These are phyloP conservation scores for Scheffersomyces lignosus DNA, from an alignment of 805 yeast species.

Conservation along the genomic window DNA sequence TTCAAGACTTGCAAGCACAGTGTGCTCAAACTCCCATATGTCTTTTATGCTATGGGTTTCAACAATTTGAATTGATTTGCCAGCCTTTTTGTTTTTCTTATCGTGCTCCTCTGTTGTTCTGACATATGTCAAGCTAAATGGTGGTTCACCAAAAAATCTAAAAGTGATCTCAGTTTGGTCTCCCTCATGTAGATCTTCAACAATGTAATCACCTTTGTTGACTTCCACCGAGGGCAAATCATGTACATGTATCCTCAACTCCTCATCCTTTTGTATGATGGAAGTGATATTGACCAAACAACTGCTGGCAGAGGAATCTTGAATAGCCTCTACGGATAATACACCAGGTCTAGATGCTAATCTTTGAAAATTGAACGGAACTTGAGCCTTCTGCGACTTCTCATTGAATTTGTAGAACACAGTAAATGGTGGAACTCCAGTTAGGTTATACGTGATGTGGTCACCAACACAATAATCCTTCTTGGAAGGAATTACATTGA, in stretches of 20 bases:
- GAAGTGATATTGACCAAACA: constrained; percentile 64
- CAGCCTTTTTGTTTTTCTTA: constrained; percentile 22
- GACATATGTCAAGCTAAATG: constrained; percentile 82
- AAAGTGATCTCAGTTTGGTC: constrained; percentile 88
- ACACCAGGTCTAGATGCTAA: constrained; percentile 83
- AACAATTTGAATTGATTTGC: constrained; percentile 31
- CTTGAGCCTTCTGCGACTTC: constrained; percentile 54
- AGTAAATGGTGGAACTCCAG: constrained; percentile 79
- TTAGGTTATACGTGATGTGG: constrained; percentile 69
- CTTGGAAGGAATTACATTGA: constrained; percentile 20
- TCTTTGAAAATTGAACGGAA: constrained; percentile 52
- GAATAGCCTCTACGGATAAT: constrained; percentile 62
- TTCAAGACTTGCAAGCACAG: constrained; percentile 76
- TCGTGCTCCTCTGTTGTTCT: constrained; percentile 54
- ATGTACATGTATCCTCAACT: constrained; percentile 35
- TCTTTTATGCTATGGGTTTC: constrained; percentile 65
- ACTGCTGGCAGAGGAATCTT: constrained; percentile 69
- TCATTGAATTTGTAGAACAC: constrained; percentile 75
- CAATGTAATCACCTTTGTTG: constrained; percentile 70
- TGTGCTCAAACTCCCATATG: constrained; percentile 67
- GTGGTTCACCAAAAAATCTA: constrained; percentile 84
- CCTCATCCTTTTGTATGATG: constrained; percentile 29
- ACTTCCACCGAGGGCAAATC: constrained; percentile 76
- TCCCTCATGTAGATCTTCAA: constrained; percentile 89
- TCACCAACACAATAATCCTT: constrained; percentile 88